Evolutionary conservation across 1,139 yeast species (phyloP).

Genomic region (Sugiyamaella xylanicola): DNA sequence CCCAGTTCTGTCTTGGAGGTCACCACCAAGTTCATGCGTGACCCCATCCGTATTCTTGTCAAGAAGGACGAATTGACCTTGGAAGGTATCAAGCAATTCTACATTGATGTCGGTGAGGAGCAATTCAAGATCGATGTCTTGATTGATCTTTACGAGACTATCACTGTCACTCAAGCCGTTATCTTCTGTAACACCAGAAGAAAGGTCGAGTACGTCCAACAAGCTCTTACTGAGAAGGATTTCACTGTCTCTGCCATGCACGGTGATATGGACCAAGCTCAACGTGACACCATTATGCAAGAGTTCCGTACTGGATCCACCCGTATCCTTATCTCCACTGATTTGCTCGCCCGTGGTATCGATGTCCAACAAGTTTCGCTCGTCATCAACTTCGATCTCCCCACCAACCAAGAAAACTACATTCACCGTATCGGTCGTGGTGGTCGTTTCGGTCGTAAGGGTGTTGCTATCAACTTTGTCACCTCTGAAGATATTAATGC

Average conservation of each 20-base stretch:
- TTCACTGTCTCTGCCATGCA: conserved; percentile 97
- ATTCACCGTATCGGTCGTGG: conserved; percentile 99
- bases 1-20: conserved; percentile 97
- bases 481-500: conserved; percentile 87
- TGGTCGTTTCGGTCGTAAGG: conserved; percentile 99
- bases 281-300: conserved; percentile 97
- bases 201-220: conserved; percentile 93
- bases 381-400: conserved; percentile 97
- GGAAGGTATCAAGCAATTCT: conserved; percentile 98
- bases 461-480: conserved; percentile 98
- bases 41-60: conserved; percentile 95
- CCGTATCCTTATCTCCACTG: conserved; percentile 95
- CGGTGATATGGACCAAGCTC: conserved; percentile 95
- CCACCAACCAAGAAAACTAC: conserved; percentile 96
- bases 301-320: conserved; percentile 99
- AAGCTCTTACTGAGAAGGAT: conserved; percentile 79
- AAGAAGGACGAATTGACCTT: conserved; percentile 97
- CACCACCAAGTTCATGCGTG: conserved; percentile 94
- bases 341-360: conserved; percentile 98
- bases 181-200: conserved; percentile 99
- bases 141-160: conserved; percentile 95
- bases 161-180: conserved; percentile 98
- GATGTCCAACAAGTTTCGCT: conserved; percentile 99
- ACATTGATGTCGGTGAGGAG: conserved; percentile 91
- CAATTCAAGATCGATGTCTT: conserved; percentile 93